A percentile compares a stretch with the other conserved stretches of the same genome.
These are phyloP conservation scores for Phytophthora pluvialis DNA, from an alignment of 352 stramenopile genomes.

Conservation along the genomic window DNA sequence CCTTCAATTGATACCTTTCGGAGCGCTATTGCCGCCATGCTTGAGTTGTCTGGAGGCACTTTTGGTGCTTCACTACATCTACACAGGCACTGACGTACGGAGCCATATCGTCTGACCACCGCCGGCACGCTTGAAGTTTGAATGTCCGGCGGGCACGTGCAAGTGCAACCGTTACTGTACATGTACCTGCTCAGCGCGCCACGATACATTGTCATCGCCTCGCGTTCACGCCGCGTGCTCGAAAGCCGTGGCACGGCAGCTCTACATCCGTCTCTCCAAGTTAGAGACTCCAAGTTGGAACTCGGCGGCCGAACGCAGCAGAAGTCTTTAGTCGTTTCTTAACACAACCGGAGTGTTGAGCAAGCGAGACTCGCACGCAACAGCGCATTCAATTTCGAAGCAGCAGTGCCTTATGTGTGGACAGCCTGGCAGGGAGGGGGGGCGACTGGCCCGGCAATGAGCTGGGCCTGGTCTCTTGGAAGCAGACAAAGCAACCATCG, in stretches of 20 bases:
- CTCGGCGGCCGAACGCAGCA: no score
- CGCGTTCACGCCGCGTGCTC: neutral
- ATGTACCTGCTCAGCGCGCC: neutral
- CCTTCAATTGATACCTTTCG: conserved; percentile 18
- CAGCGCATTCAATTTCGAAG: neutral
- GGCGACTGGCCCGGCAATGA: conserved; percentile 8
- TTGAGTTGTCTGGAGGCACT: neutral
- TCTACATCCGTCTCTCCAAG: no score
- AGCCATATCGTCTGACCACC: conserved; percentile 1
- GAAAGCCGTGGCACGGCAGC: no score
- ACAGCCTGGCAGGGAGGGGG: conserved; percentile 1
- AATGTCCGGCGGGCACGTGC: neutral
- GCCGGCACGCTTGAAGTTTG: conserved; percentile 21
- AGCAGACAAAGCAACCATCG: conserved; percentile 6
- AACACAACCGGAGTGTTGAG: neutral
- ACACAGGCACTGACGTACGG: neutral
- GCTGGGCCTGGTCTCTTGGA: neutral
- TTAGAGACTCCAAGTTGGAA: no score
- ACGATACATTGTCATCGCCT: conserved; percentile 6
- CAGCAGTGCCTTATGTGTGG: neutral
- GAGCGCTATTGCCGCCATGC: neutral
- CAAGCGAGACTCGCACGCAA: neutral
- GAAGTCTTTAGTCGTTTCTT: no score
- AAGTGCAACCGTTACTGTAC: conserved; percentile 1
- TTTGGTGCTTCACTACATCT: neutral